A percentile compares a stretch with the other conserved stretches of the same genome.
These are phyloP conservation scores for Podospora tetraspora DNA, from an alignment of 495 filamentous ascomycete species.

Conservation along the genomic window DNA sequence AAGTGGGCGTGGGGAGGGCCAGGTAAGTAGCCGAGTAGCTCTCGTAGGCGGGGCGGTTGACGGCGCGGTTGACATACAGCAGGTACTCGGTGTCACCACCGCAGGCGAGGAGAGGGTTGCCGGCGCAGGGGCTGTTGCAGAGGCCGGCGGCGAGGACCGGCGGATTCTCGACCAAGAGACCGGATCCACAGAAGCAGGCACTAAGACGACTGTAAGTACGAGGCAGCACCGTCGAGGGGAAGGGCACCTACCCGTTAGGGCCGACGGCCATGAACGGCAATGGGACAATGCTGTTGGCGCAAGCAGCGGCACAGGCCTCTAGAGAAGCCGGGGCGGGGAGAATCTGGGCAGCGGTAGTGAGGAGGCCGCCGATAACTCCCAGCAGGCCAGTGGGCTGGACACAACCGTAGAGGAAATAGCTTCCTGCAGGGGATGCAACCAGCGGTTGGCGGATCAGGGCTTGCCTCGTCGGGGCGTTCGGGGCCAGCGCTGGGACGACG, in stretches of 20 bases:
- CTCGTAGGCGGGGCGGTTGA: neutral
- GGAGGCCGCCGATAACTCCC: neutral
- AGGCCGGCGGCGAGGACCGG: neutral
- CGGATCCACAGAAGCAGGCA: neutral
- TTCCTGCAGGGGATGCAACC: neutral
- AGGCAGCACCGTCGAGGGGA: neutral
- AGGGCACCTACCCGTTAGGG: neutral
- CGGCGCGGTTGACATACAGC: neutral
- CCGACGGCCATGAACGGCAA: neutral
- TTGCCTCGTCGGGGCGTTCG: neutral
- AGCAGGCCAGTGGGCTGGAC: neutral
- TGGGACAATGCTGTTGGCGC: neutral
- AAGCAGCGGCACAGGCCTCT: neutral
- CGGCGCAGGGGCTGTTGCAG: neutral
- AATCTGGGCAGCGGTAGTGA: neutral
- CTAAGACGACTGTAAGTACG: neutral
- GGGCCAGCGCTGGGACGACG: no score
- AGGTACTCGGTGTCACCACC: neutral
- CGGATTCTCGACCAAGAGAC: no score
- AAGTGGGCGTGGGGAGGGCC: neutral
- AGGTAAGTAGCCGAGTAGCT: neutral
- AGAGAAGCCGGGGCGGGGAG: neutral
- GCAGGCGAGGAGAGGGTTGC: neutral
- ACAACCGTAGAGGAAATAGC: conserved; percentile 1
- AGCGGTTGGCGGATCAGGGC: conserved; percentile 3